phyloP scores from a whole-genome alignment of 352 stramenopile genomes.

The Globisporangium megalacanthum region DNA sequence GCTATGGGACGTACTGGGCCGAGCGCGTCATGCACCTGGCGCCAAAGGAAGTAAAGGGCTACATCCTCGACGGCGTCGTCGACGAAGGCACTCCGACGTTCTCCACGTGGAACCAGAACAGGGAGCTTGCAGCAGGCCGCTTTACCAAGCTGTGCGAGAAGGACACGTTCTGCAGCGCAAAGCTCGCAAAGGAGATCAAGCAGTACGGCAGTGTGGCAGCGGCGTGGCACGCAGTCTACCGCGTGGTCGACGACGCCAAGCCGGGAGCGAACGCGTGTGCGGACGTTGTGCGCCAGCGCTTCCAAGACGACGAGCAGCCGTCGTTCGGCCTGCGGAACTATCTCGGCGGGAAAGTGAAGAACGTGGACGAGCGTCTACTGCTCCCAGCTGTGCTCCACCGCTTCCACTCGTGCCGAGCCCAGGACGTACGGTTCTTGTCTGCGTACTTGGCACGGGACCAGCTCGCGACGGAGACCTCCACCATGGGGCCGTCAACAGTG shows the following conservation, averaged over 20 bases:
- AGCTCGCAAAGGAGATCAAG: constrained; percentile 9
- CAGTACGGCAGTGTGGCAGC: constrained; percentile 3
- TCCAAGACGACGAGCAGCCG: background rate
- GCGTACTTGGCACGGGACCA: background rate
- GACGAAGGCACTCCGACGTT: constrained; percentile 8
- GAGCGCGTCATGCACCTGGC: constrained; percentile 30
- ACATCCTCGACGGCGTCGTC: constrained; percentile 26
- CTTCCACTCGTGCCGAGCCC: background rate
- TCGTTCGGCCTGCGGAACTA: background rate
- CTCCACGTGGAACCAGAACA: constrained; percentile 7
- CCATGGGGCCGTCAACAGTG: background rate
- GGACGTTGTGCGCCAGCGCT: background rate
- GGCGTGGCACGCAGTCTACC: constrained; percentile 4
- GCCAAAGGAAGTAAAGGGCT: constrained; percentile 19
- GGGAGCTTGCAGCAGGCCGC: background rate
- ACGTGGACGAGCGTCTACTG: background rate
- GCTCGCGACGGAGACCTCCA: background rate
- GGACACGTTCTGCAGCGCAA: constrained; percentile 7
- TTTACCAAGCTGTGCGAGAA: constrained; percentile 7
- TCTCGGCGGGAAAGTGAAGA: background rate
- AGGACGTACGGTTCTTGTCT: constrained; percentile 5
- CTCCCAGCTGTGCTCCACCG: constrained; percentile 8
- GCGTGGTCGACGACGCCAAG: background rate
- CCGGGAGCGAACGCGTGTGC: constrained; percentile 1
- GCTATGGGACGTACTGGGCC: constrained; percentile 24